Percentiles rank a stretch among this genome's conserved stretches.
phyloP scores from a whole-genome alignment of 768 basidiomycete species.

The Lactifluus subvellereus region DNA sequence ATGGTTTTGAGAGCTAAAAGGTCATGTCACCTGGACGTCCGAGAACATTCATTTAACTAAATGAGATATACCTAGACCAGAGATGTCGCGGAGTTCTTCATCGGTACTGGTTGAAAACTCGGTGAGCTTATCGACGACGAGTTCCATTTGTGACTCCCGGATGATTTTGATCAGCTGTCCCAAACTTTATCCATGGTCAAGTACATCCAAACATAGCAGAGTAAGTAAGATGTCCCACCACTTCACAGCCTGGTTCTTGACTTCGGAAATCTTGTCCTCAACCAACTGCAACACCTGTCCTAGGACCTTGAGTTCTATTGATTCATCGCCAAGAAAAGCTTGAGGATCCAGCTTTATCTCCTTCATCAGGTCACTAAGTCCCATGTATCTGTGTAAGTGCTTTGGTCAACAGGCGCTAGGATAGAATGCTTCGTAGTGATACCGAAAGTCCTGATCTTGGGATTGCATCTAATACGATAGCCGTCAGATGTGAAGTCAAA shows the following conservation, averaged over 20 bases:
- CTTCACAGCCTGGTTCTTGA: conserved; percentile 96
- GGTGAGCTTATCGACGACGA: conserved; percentile 85
- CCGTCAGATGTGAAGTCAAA: conserved; percentile 1
- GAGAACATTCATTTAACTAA: not conserved
- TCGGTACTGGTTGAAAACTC: conserved; percentile 81
- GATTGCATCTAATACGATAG: conserved; percentile 66
- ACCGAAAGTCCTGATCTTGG: conserved; percentile 89
- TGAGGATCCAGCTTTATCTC: conserved; percentile 77
- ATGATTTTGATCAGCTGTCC: conserved; percentile 89
- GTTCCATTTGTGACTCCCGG: conserved; percentile 73
- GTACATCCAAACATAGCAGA: not conserved
- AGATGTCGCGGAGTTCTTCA: conserved; percentile 91
- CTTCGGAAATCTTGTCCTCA: conserved; percentile 94
- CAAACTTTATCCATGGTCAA: conserved; percentile 43
- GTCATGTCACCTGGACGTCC: conserved; percentile 1
- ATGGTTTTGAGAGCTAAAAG: conserved; percentile 86
- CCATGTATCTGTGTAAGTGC: conserved; percentile 74
- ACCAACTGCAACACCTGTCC: conserved; percentile 80
- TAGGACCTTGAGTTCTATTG: conserved; percentile 77
- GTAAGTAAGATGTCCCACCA: conserved; percentile 47
- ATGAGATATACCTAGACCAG: conserved; percentile 66
- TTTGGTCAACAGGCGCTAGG: conserved; percentile 19
- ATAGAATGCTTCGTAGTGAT: conserved; percentile 24
- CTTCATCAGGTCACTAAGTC: conserved; percentile 86
- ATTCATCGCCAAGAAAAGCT: conserved; percentile 79